Percentiles rank a stretch among this genome's conserved stretches.
These are phyloP conservation scores for Eucalyptus albens DNA, from an alignment of 345 rosid species.

Conservation along the genomic window DNA sequence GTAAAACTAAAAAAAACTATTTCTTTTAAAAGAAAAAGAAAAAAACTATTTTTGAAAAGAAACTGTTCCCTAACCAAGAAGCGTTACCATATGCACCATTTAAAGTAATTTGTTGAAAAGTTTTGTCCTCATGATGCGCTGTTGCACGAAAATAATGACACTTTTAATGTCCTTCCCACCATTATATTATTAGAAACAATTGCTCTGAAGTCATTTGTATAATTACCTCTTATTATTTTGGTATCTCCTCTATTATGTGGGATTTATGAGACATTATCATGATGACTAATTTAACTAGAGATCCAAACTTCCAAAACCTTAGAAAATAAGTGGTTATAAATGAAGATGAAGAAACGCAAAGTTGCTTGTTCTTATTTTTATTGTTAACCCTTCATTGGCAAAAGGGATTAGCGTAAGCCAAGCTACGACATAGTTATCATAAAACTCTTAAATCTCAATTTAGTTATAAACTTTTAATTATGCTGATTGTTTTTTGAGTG, in stretches of 20 bases:
- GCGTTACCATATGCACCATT: rapidly evolving
- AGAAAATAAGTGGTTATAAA: background rate
- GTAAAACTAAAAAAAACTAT: rapidly evolving
- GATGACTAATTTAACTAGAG: background rate
- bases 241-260: background rate
- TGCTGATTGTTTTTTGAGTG: too few relatives aligned
- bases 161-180: too few relatives aligned
- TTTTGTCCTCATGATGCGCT: background rate
- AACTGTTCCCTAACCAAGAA: rapidly evolving
- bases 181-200: background rate
- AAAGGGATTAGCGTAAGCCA: background rate
- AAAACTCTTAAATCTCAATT: too few relatives aligned
- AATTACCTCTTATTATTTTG: background rate
- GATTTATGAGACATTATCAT: background rate
- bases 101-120: too few relatives aligned
- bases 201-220: background rate
- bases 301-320: background rate
- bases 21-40: too few relatives aligned
- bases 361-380: background rate
- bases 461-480: too few relatives aligned
- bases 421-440: background rate
- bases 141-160: background rate
- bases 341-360: background rate
- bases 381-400: background rate
- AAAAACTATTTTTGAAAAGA: too few relatives aligned